Evolutionary conservation across 352 stramenopile genomes (phyloP), one percentile per base, ranked within the genome.

Genomic region (Phytopythium chamaehyphon): DNA sequence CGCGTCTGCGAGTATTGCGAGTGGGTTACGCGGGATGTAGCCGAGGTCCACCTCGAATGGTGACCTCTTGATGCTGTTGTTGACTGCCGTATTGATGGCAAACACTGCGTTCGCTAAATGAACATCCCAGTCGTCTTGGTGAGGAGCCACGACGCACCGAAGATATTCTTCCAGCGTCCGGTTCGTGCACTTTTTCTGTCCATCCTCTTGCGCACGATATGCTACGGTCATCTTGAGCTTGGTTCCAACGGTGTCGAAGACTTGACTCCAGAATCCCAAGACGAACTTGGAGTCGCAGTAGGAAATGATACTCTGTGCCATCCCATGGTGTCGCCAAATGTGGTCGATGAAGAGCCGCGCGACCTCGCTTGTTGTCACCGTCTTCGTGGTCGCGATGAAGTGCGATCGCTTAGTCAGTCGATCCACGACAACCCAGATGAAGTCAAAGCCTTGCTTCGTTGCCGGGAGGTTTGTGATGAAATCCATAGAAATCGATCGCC

Each of bases 251-350:
- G 12, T 50, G 22, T 39, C 43, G 47, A 54, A 57, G 21, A 62
- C 24, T 21, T 53, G 44, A 23, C 28, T 46, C 47, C 55, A 53
- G 12, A 62, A 62, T 10, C 24, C 26, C 7, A 42, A 51, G 7
- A 57, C 24, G 14, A 62, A 62, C 47, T 42, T 62, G 11, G 21
- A n/a, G 35, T 62, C 55, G 19, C 42, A 48, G n/a, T 62, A 40
- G 16, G 55, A 57, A 5, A 62, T 28, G 21, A 57, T 62, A 21
- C 33, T 6, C n/a, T n/a, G n/a, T n/a, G n/a, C n/a, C n/a, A n/a
- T n/a, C n/a, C n/a, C n/a, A n/a, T n/a, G n/a, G n/a, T n/a, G n/a
- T n/a, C n/a, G n/a, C n/a, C n/a, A n/a, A n/a, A n/a, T n/a, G n/a
- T n/a, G n/a, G n/a, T n/a, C n/a, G n/a, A n/a, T n/a, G n/a, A n/a